phyloP scores from a whole-genome alignment of 306 rosid species.

The Dryas alaskensis region DNA sequence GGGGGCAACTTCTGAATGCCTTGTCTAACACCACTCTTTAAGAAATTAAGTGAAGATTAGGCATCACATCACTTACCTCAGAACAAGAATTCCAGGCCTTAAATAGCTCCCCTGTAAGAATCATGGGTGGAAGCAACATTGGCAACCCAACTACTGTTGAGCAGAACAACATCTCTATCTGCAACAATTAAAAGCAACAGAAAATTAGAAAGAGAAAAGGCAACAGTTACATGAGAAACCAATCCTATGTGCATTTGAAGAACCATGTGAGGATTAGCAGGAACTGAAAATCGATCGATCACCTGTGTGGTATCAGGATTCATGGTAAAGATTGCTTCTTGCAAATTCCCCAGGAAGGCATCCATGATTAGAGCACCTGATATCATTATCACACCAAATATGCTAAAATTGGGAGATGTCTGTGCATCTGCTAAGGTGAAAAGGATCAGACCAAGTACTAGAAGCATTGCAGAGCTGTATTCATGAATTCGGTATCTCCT shows the following conservation, averaged over 20 bases:
- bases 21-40: neutral
- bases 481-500: conserved; percentile 56
- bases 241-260: neutral
- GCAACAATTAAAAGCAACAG: conserved; percentile 13
- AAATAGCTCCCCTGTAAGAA: conserved; percentile 57
- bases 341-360: conserved; percentile 60
- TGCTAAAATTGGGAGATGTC: conserved; percentile 60
- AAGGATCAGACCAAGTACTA: conserved; percentile 60
- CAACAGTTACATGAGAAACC: neutral
- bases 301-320: conserved; percentile 63
- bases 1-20: neutral
- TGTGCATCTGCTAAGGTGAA: conserved; percentile 69
- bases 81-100: conserved; percentile 62
- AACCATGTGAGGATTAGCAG: neutral
- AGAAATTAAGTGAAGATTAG: neutral
- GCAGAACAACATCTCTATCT: conserved; percentile 69
- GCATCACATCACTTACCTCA: conserved; percentile 33
- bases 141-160: conserved; percentile 63
- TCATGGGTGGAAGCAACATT: conserved; percentile 51
- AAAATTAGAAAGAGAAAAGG: neutral
- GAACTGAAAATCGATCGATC: neutral
- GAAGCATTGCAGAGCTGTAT: conserved; percentile 49
- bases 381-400: conserved; percentile 53
- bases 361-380: conserved; percentile 61
- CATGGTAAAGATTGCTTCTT: conserved; percentile 61